Conservation (phyloP, 805 yeast genomes). For the Pichia nanzhaoensis region DNA sequence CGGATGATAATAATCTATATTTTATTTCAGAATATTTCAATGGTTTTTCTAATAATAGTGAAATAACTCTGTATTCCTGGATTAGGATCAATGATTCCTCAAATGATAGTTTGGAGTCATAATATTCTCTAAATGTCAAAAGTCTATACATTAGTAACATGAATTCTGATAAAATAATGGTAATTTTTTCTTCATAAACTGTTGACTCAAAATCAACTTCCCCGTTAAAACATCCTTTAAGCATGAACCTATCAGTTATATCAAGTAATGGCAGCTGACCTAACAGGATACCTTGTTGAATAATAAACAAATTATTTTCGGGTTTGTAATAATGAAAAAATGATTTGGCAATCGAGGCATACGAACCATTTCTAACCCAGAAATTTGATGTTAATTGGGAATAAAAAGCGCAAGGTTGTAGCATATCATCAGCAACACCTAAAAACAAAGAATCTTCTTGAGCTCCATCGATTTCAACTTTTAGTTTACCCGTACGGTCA, state of each 20-base stretch:
- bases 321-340: constrained; percentile 20
- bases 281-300: constrained; percentile 36
- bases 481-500: not conserved
- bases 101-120: constrained; percentile 19
- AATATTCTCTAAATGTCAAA: constrained; percentile 29
- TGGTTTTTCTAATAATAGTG: constrained; percentile 46
- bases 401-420: constrained; percentile 54
- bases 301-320: constrained; percentile 39
- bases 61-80: constrained; percentile 39
- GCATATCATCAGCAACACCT: constrained; percentile 47
- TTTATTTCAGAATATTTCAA: constrained; percentile 46
- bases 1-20: constrained; percentile 19
- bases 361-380: constrained; percentile 70
- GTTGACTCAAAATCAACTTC: constrained; percentile 27
- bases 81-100: constrained; percentile 15
- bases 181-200: constrained; percentile 42
- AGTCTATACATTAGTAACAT: constrained; percentile 39
- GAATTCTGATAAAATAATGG: constrained; percentile 38
- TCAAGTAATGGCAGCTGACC: constrained; percentile 33
- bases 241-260: constrained; percentile 51
- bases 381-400: constrained; percentile 57
- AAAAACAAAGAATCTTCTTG: constrained; percentile 18
- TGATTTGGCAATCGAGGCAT: constrained; percentile 19
- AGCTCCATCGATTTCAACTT: constrained; percentile 10
- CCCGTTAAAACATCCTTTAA: constrained; percentile 26